Evolutionary conservation across 352 stramenopile species (phyloP), one percentile per base, ranked within the genome.

Genomic region (Phytophthora niederhauseri): DNA sequence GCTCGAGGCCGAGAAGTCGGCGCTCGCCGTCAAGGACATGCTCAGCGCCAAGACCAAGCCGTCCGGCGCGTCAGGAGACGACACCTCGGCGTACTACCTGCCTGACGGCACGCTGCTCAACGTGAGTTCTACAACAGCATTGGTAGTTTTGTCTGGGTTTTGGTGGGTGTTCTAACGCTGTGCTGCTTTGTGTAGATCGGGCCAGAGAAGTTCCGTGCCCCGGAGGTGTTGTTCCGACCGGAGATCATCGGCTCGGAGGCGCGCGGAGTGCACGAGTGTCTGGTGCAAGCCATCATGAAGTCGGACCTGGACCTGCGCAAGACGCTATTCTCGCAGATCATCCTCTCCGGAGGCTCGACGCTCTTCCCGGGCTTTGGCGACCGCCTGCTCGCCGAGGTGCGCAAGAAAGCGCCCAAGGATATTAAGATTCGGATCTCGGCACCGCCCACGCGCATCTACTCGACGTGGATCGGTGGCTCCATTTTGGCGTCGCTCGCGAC

Each of bases 391-490:
- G 93, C 97, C 28, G 97, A 99, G 70, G 85, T 99, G 41, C 84
- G 92, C 50, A 94, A 93, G 64, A 91, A 94, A 73, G 93, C 92
- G 3, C 92, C 91, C 6, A 91, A 91, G 60, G 87, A 97, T 63
- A 95, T 98, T 63, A 98, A 98, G 85, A 97, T 98, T 71, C 85
- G 97, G 73, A 99, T 99, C 66, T 98, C 97, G 36, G 97, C 97
- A 64, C 97, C 97, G 22, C 97, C 96, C 31, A 97, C 98, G 64
- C 89, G 98, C 19, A 91, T 98, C 38, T 90, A 98, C 73, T 98
- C 96, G 15, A 98, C 96, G 26, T 99, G 98, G 98, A 91, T 99
- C 61, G 98, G 98, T 50, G 98, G 97, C 22, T 99, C 96, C 68
- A 99, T 99, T 77, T 81, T 99, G 36, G 97, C 91, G 28, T 99